Evolutionary conservation across 805 yeast genomes (phyloP).

Genomic region (Cyberlindnera samutprakarnensis): DNA sequence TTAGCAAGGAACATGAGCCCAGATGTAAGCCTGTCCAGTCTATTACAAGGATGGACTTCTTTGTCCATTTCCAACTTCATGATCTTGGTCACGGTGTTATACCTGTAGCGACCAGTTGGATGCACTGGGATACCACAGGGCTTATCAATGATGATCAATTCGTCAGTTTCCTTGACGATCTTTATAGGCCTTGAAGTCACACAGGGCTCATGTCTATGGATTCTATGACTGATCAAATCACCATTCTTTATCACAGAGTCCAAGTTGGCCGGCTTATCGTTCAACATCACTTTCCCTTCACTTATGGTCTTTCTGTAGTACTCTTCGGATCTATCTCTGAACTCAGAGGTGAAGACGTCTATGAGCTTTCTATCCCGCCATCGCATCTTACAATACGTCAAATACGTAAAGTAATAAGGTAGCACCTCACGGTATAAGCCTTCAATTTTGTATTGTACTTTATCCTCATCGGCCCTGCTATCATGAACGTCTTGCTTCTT

Average conservation of each 20-base stretch:
- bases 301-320: constrained; percentile 52
- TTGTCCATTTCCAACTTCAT: constrained; percentile 56
- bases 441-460: constrained; percentile 46
- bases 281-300: constrained; percentile 69
- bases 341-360: constrained; percentile 79
- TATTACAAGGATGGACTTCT: constrained; percentile 75
- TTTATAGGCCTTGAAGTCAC: constrained; percentile 26
- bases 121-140: constrained; percentile 96
- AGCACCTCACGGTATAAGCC: constrained; percentile 63
- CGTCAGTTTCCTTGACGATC: constrained; percentile 51
- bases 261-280: constrained; percentile 51
- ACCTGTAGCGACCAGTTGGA: constrained; percentile 83
- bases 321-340: constrained; percentile 65
- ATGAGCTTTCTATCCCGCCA: constrained; percentile 83
- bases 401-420: constrained; percentile 84
- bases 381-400: constrained; percentile 81
- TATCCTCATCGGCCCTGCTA: constrained; percentile 26
- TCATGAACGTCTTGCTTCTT: constrained; percentile 17
- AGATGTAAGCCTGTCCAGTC: constrained; percentile 85
- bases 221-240: constrained; percentile 64
- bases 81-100: constrained; percentile 69
- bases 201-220: constrained; percentile 83
- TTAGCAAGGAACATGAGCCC: constrained; percentile 70
- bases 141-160: constrained; percentile 77
- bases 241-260: constrained; percentile 74